phyloP scores from a whole-genome alignment of 2,329 filamentous ascomycete genomes.

The Rosellinia necatrix region DNA sequence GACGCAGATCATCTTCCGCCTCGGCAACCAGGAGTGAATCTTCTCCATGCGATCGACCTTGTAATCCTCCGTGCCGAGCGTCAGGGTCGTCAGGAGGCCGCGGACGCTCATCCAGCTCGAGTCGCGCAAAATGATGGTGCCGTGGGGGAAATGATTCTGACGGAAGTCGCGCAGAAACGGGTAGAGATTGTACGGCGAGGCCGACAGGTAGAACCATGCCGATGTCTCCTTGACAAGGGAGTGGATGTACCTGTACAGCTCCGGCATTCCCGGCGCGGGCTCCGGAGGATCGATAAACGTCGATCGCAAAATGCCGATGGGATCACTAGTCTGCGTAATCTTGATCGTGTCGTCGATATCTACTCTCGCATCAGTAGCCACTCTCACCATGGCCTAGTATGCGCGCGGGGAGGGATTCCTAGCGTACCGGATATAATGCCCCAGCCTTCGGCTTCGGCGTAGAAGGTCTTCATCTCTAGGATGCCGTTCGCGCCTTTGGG shows the following conservation, averaged over 20 bases:
- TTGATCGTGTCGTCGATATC: conserved; percentile 98
- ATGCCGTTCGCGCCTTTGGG: conserved; percentile 58
- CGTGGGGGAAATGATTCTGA: conserved; percentile 70
- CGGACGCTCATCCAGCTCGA: conserved; percentile 83
- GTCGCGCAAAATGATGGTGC: conserved; percentile 83
- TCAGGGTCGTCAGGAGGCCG: conserved; percentile 79
- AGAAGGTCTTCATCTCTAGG: conserved; percentile 70
- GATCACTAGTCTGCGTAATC: conserved; percentile 79
- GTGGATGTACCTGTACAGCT: conserved; percentile 74
- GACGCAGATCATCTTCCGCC: conserved; percentile 78
- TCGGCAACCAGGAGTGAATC: conserved; percentile 78
- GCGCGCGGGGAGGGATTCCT: not conserved
- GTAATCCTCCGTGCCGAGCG: conserved; percentile 81
- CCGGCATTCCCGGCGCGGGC: conserved; percentile 80
- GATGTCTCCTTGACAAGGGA: conserved; percentile 59
- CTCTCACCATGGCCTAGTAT: too few relatives aligned
- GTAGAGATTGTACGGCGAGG: conserved; percentile 93
- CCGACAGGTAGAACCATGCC: conserved; percentile 91
- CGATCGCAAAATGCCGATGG: conserved; percentile 77
- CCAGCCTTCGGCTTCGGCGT: conserved; percentile 80
- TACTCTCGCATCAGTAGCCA: conserved; percentile 39
- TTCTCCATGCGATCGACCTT: conserved; percentile 81
- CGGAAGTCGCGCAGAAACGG: conserved; percentile 81
- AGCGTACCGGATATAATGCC: conserved; percentile 72
- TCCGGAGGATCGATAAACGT: conserved; percentile 80